Evolutionary conservation across 495 filamentous ascomycete species (phyloP).

Genomic region (Hypoxylon fuscum): DNA sequence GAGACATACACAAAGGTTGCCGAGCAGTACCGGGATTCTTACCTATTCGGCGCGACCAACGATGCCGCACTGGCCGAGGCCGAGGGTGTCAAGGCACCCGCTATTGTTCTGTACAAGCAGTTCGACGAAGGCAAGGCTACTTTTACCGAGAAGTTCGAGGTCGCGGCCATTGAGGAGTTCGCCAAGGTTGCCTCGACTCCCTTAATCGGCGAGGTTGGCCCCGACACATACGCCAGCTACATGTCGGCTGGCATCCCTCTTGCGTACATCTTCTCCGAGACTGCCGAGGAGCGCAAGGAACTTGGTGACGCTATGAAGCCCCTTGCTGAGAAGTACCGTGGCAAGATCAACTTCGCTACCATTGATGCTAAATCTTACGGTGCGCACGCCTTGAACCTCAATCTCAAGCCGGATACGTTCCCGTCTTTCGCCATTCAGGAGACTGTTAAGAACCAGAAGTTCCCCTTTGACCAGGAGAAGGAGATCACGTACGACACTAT

Average conservation of each 20-base stretch:
- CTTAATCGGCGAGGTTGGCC: slow-evolving; percentile 94
- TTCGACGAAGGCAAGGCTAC: slow-evolving; percentile 96
- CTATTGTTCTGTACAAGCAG: slow-evolving; percentile 94
- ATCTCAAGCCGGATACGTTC: slow-evolving; percentile 94
- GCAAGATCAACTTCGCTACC: slow-evolving; percentile 93
- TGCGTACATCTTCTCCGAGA: slow-evolving; percentile 98
- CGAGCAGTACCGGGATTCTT: slow-evolving; percentile 86
- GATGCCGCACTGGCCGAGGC: slow-evolving; percentile 87
- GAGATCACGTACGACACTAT: slow-evolving; percentile 79
- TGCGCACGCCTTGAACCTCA: slow-evolving; percentile 94
- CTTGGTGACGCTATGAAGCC: slow-evolving; percentile 72
- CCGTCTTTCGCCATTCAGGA: slow-evolving; percentile 99
- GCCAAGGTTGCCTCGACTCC: slow-evolving; percentile 86
- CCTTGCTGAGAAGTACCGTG: slow-evolving; percentile 77
- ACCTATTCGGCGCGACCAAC: slow-evolving; percentile 86
- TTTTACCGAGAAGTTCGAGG: slow-evolving; percentile 81
- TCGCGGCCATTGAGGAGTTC: slow-evolving; percentile 80
- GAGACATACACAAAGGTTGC: slow-evolving; percentile 82
- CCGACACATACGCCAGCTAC: slow-evolving; percentile 96
- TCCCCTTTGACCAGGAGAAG: slow-evolving; percentile 87
- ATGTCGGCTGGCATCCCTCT: slow-evolving; percentile 94
- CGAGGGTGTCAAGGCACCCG: slow-evolving; percentile 86
- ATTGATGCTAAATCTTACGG: slow-evolving; percentile 96
- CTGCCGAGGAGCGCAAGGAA: slow-evolving; percentile 83
- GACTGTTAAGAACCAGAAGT: slow-evolving; percentile 95